Percentiles rank a stretch among this genome's conserved stretches.
Evolutionary conservation across 1,284 basidiomycete species (phyloP).

Genomic region (Gomphus sp.): DNA sequence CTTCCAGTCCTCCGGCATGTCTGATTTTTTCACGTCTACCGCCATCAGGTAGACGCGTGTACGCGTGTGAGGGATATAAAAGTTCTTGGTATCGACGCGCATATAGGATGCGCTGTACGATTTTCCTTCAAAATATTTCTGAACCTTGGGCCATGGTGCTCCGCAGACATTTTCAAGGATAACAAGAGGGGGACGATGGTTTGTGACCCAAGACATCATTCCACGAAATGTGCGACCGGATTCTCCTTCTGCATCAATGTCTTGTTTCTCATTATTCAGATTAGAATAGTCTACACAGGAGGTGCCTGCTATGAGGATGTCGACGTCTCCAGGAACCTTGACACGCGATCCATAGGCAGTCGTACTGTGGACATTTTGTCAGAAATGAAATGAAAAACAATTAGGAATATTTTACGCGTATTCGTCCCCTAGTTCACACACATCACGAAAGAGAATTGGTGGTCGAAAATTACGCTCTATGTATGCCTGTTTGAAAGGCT

Average conservation of each 20-base stretch:
- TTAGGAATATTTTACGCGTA: conserved; percentile 49
- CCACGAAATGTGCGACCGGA: conserved; percentile 85
- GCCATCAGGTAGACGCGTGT: conserved; percentile 85
- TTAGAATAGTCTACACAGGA: conserved; percentile 97
- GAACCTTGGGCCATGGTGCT: conserved; percentile 81
- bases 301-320: conserved; percentile 86
- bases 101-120: conserved; percentile 70
- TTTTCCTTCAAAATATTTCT: conserved; percentile 65
- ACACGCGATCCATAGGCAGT: conserved; percentile 88
- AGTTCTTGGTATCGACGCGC: conserved; percentile 86
- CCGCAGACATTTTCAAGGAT: conserved; percentile 92
- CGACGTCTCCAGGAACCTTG: conserved; percentile 84
- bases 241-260: conserved; percentile 80
- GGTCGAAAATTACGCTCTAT: conserved; percentile 94
- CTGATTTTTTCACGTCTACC: conserved; percentile 49
- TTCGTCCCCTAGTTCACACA: conserved; percentile 78
- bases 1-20: conserved; percentile 66
- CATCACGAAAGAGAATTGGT: conserved; percentile 87
- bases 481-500: conserved; percentile 97
- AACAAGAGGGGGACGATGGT: conserved; percentile 82
- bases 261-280: conserved; percentile 89
- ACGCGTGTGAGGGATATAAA: conserved; percentile 92
- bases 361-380: conserved; percentile 37
- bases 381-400: conserved; percentile 8
- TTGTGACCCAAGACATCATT: conserved; percentile 90